These are phyloP conservation scores for Diaporthe longicolla DNA, from an alignment of 2,329 filamentous ascomycete genomes.

Conservation along the genomic window DNA sequence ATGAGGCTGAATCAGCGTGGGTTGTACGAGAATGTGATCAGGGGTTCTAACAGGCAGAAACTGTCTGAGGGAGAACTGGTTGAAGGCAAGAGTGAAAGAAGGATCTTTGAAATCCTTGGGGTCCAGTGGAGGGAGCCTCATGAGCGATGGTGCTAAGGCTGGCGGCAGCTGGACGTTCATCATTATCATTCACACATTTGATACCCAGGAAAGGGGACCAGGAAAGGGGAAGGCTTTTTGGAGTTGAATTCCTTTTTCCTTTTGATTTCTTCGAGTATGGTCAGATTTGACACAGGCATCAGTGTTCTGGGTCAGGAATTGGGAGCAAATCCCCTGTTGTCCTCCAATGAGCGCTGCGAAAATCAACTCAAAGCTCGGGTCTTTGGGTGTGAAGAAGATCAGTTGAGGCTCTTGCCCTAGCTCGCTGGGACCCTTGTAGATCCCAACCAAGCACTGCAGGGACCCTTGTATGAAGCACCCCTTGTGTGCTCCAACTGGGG, in stretches of 20 bases:
- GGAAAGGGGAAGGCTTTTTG: background rate
- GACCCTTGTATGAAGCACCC: background rate
- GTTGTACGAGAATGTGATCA: slow-evolving; percentile 79
- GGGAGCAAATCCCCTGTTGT: background rate
- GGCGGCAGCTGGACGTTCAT: background rate
- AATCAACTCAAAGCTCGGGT: background rate
- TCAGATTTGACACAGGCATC: background rate
- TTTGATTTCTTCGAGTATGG: background rate
- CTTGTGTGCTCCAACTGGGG: background rate
- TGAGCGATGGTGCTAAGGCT: slow-evolving; percentile 78
- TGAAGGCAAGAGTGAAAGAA: slow-evolving; percentile 81
- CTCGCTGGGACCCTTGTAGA: slow-evolving; percentile 11
- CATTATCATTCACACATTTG: background rate
- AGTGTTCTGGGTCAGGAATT: background rate
- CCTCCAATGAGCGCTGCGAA: background rate
- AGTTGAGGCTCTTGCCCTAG: slow-evolving; percentile 12
- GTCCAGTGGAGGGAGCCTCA: slow-evolving; percentile 88
- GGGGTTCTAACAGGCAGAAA: slow-evolving; percentile 70
- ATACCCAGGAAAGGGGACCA: slow-evolving; percentile 8
- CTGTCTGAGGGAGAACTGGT: slow-evolving; percentile 78
- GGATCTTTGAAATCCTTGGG: slow-evolving; percentile 84
- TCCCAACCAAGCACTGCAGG: slow-evolving; percentile 5
- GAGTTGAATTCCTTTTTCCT: background rate
- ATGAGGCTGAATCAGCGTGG: slow-evolving; percentile 91
- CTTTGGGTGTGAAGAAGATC: background rate